Percentiles rank a stretch among this genome's conserved stretches.
phyloP scores from a whole-genome alignment of 1,284 basidiomycete species.

The Pyrrhoderma lamaoense region DNA sequence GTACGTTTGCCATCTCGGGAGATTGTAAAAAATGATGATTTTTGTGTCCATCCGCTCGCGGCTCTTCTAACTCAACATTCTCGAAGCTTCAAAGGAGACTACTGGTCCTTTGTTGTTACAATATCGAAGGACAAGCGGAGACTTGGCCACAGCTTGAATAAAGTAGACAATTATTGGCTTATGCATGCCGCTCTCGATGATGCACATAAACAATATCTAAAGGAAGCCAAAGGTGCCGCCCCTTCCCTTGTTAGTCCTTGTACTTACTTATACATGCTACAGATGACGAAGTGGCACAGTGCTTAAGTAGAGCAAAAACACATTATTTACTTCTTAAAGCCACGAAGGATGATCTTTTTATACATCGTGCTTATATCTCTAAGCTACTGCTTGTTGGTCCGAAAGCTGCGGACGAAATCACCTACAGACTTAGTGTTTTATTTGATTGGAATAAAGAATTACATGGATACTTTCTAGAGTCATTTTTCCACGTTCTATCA shows the following conservation, averaged over 20 bases:
- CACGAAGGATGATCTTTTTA: neutral
- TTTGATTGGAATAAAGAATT: slow-evolving; percentile 1
- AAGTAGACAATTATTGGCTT: slow-evolving; percentile 37
- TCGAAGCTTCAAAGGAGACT: slow-evolving; percentile 15
- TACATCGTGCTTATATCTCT: slow-evolving; percentile 8
- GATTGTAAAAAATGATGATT: slow-evolving; percentile 12
- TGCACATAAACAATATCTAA: slow-evolving; percentile 1
- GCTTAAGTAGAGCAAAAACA: slow-evolving; percentile 8
- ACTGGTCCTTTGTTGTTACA: slow-evolving; percentile 31
- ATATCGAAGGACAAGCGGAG: slow-evolving; percentile 27
- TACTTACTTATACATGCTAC: neutral
- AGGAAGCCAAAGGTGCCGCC: no score
- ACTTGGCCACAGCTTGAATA: slow-evolving; percentile 22
- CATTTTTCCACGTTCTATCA: slow-evolving; percentile 7
- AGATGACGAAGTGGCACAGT: slow-evolving; percentile 1
- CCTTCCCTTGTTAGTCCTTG: no score
- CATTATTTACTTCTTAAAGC: slow-evolving; percentile 11
- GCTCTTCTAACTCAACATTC: slow-evolving; percentile 20
- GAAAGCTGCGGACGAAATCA: slow-evolving; percentile 5
- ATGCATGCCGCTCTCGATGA: slow-evolving; percentile 31
- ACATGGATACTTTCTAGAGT: neutral
- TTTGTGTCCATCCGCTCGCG: slow-evolving; percentile 24
- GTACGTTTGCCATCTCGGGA: neutral
- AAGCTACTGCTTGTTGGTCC: neutral
- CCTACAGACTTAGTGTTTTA: slow-evolving; percentile 2